Base-by-base conservation (phyloP, 441 rosid genomes). In the Erodium trifolium region DNA sequence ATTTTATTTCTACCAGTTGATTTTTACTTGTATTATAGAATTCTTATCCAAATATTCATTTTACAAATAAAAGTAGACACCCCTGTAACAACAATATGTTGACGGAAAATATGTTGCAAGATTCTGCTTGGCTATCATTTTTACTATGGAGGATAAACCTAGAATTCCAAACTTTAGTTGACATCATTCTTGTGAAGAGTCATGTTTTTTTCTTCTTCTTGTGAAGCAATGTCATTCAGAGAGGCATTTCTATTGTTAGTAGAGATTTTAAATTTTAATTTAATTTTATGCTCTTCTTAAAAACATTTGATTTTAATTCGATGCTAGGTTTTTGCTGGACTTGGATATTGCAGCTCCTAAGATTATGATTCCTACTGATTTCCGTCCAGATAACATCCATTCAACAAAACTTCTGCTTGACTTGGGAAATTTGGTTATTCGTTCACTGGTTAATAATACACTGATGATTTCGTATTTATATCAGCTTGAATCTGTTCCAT, bases 301-400 rank as follows among this genome's bases (percentile, higher is more conserved):
- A 2, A 17, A 55, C 62, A 16, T 14, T 55, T 55, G 23, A 55
- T 55, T 55, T 81, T 73, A 72, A 76, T 70, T 16, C 80, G 14
- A 23, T 81, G 67, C 65, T 77, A 95, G 99, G 89, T 95, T 95
- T 80, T 77, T 87, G 74, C 89, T 95, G 84, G 91, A 95, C 87
- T 80, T 95, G 87, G 98, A 90, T 81, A 90, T 95, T 79, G 98
- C 99, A 34, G 99, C 97, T 75, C 99, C 99, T 68, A 95, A 95
- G 87, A 88, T 95, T 71, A 95, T 92, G 37, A 92, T 95, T 80
- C 99, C 99, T 68, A 92, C 97, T 3, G 92, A 86, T 67, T 95
- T 95, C 83, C 70, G 77, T 76, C 97, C 96, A 31, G 88, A 95
- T 78, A 77, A 78, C 72, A 75, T 63, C 70, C 85, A 85, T 82